A percentile compares a stretch with the other conserved stretches of the same genome.
Evolutionary conservation across 2,329 filamentous ascomycete species (phyloP).

Genomic region (Cercospora sesami): DNA sequence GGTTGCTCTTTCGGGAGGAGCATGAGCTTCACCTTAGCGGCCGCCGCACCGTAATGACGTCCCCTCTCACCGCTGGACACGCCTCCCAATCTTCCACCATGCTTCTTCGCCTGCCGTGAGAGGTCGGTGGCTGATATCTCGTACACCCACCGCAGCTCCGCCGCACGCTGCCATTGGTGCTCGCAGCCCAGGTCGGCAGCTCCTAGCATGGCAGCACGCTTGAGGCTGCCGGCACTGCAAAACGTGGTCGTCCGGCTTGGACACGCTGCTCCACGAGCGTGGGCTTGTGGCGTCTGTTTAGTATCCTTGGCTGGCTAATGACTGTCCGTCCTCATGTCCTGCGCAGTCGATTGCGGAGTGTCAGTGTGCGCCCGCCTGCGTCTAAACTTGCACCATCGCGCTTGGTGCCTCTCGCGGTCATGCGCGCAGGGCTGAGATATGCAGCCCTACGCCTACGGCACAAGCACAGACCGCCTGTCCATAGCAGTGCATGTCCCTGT

Average conservation of each 20-base stretch:
- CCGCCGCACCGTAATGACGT: slow-evolving; percentile 5
- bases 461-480: slow-evolving; percentile 11
- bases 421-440: slow-evolving; percentile 3
- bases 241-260: slow-evolving; percentile 5
- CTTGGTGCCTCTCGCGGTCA: slow-evolving; percentile 4
- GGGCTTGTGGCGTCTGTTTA: slow-evolving; percentile 1
- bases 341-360: not conserved
- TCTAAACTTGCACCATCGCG: slow-evolving; percentile 2
- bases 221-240: not conserved
- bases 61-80: slow-evolving; percentile 2
- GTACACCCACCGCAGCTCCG: not conserved
- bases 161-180: not conserved
- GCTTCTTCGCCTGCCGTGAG: not conserved
- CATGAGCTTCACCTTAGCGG: not conserved
- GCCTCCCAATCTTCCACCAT: not conserved
- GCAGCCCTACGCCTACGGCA: slow-evolving; percentile 11
- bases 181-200: not conserved
- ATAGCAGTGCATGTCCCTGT: slow-evolving; percentile 15
- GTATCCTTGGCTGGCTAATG: slow-evolving; percentile 9
- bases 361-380: not conserved
- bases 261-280: not conserved
- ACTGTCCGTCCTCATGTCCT: not conserved
- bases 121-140: not conserved
- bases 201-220: not conserved
- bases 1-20: slow-evolving; percentile 10